Base-by-base conservation (phyloP, 2,329 filamentous ascomycete species). In the Epichloe bromicola region DNA sequence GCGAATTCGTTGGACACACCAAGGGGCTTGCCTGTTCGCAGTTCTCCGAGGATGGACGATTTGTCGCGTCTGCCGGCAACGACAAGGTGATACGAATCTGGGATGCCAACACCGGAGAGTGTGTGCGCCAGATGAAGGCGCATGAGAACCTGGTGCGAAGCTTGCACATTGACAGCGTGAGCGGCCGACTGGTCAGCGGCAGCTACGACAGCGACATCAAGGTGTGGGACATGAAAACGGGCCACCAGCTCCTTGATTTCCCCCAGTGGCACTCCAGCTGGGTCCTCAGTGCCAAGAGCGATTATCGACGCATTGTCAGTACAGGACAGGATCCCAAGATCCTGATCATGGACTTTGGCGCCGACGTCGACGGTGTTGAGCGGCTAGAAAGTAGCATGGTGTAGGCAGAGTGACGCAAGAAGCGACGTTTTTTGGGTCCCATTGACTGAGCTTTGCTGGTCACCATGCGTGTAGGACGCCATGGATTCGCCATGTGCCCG, bases 201-300 rank as follows among this genome's bases (percentile, higher is more conserved):
- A 93, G 86, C 63, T 98, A 98, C 66, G 93, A 98, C 65, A 87
- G 88, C 60, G 90, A 91, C 60, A 90, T 98, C 64, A 95, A 94
- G 64, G 88, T 97, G 1, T 96, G 89, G 68, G 86, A 96, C 65
- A 85, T 93, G 69, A 81, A 83, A 56, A 85, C 83, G 3, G 91
- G 90, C 36, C 73, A 82, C 45, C 76, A 88, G 58, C 77, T 91
- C 54, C 79, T 94, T 55, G 83, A 89, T 59, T 91, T 96, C 61
- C 86, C n/a, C 83, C 23, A 2, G 86, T 97, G 90, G 89, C 95
- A 95, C 53, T 85, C 85, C 11, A 95, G 88, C 68, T 98, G 93
- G 93, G 94, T 98, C 62, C 72, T 98, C 53, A 90, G 88, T 56
- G 93, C 93, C 48, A 96, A 96, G 75, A 90, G 87, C 56, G 91